phyloP scores from a whole-genome alignment of 495 filamentous ascomycete species.

The Symbiotaphrina buchneri region DNA sequence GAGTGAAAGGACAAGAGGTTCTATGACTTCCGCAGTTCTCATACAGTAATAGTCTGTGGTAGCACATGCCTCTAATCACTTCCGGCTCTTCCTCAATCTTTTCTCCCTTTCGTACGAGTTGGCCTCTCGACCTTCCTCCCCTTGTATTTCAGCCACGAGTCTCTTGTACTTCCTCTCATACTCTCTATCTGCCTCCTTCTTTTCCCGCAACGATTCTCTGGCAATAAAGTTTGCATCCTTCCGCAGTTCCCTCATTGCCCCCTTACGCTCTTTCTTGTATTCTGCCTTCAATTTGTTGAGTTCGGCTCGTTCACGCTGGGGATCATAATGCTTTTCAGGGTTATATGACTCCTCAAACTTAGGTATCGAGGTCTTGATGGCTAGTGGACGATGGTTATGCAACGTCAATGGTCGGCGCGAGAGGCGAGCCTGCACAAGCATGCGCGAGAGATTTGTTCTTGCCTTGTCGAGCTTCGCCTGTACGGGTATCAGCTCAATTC shows the following conservation, averaged over 20 bases:
- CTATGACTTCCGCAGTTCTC: no score
- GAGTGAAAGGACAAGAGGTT: no score
- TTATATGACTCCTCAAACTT: slow-evolving; percentile 96
- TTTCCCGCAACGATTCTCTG: slow-evolving; percentile 66
- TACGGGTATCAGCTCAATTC: not conserved
- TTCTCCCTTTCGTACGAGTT: slow-evolving; percentile 83
- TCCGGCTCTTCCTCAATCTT: slow-evolving; percentile 39
- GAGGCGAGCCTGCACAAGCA: slow-evolving; percentile 30
- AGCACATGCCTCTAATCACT: slow-evolving; percentile 11
- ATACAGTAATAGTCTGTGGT: not conserved
- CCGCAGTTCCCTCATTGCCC: slow-evolving; percentile 76
- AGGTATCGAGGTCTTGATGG: slow-evolving; percentile 73
- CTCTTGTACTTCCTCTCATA: slow-evolving; percentile 91
- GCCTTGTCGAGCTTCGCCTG: slow-evolving; percentile 1
- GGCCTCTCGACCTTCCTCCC: slow-evolving; percentile 64
- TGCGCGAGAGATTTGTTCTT: slow-evolving; percentile 3
- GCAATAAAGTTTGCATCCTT: slow-evolving; percentile 89
- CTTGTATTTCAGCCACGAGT: slow-evolving; percentile 84
- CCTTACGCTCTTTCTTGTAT: slow-evolving; percentile 88
- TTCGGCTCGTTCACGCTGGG: slow-evolving; percentile 69
- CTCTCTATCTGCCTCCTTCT: slow-evolving; percentile 72
- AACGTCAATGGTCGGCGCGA: slow-evolving; percentile 59
- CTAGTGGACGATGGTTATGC: slow-evolving; percentile 71
- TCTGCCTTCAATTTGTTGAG: slow-evolving; percentile 60
- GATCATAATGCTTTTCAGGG: slow-evolving; percentile 88